A percentile compares a stretch with the other conserved stretches of the same genome.
Conservation (phyloP, 2,329 filamentous ascomycete genomes). For the Microdochium trichocladiopsis region DNA sequence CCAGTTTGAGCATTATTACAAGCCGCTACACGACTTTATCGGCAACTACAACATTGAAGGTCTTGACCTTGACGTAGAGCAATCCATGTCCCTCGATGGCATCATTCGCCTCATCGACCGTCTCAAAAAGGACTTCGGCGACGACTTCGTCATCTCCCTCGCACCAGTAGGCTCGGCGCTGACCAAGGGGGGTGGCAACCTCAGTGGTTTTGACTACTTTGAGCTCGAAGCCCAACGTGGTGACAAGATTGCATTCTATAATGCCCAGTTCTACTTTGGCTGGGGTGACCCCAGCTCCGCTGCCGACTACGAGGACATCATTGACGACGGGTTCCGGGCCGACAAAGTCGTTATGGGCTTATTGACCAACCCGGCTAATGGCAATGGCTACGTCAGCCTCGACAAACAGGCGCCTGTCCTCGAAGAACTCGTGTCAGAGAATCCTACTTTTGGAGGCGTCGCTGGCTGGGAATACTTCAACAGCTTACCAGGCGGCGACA, state of each 20-base stretch:
- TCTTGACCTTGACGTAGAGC: constrained; percentile 75
- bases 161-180: constrained; percentile 75
- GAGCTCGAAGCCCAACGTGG: constrained; percentile 63
- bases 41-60: constrained; percentile 57
- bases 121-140: constrained; percentile 62
- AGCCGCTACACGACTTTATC: constrained; percentile 59
- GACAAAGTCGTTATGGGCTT: constrained; percentile 73
- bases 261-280: constrained; percentile 88
- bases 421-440: constrained; percentile 33
- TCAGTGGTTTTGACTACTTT: constrained; percentile 78
- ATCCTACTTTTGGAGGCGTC: constrained; percentile 72
- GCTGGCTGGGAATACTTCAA: constrained; percentile 98
- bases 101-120: constrained; percentile 61
- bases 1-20: constrained; percentile 68
- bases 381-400: constrained; percentile 43
- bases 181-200: constrained; percentile 45
- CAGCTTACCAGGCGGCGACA: constrained; percentile 55
- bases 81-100: constrained; percentile 61
- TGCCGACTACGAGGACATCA: constrained; percentile 40
- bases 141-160: constrained; percentile 67
- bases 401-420: constrained; percentile 39
- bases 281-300: constrained; percentile 57
- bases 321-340: constrained; percentile 62
- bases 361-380: constrained; percentile 72
- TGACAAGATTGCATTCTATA: constrained; percentile 73